These are phyloP conservation scores for Schizopora paradoxa DNA, from an alignment of 1,284 basidiomycete genomes.

Conservation along the genomic window DNA sequence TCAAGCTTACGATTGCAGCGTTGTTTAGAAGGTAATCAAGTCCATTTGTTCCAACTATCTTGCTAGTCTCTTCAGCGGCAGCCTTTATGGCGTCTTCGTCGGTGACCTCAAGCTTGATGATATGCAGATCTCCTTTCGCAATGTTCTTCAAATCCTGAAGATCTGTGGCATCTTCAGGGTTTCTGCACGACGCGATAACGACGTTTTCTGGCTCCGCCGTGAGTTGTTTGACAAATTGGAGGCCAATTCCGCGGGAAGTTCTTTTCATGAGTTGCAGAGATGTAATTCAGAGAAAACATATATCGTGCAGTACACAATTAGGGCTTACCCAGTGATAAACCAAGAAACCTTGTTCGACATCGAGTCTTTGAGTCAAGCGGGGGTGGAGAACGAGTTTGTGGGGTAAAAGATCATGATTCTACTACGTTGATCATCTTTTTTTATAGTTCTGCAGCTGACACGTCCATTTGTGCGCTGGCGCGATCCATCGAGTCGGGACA, in stretches of 20 bases:
- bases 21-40: slow-evolving; percentile 39
- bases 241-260: slow-evolving; percentile 37
- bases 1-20: slow-evolving; percentile 32
- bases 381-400: no score
- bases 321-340: slow-evolving; percentile 15
- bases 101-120: slow-evolving; percentile 31
- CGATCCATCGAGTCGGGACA: no score
- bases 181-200: slow-evolving; percentile 36
- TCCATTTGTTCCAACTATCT: slow-evolving; percentile 27
- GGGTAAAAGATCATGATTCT: no score
- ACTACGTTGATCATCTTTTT: no score
- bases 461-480: no score
- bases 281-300: not conserved
- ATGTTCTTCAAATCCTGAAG: slow-evolving; percentile 26
- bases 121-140: slow-evolving; percentile 28
- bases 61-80: slow-evolving; percentile 23
- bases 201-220: slow-evolving; percentile 28
- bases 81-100: slow-evolving; percentile 27
- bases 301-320: not conserved
- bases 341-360: no score
- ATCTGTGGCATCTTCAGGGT: slow-evolving; percentile 27
- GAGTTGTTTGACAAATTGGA: slow-evolving; percentile 35
- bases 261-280: slow-evolving; percentile 24
- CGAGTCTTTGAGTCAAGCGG: no score
- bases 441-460: no score